phyloP scores from a whole-genome alignment of 768 basidiomycete species.

The Mycena polygramma region DNA sequence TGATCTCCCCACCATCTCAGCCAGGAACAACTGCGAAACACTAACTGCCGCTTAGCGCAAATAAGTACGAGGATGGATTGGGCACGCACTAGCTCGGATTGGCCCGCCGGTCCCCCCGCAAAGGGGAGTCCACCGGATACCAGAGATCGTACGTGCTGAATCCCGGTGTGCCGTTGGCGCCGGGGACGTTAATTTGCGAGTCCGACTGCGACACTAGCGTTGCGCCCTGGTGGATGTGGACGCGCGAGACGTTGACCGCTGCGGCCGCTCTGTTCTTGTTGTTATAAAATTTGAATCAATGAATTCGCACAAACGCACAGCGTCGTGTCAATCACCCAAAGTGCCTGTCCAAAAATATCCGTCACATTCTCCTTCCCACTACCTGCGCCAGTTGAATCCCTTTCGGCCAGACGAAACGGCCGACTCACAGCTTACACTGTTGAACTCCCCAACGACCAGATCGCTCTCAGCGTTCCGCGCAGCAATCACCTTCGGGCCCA shows the following conservation, averaged over 20 bases:
- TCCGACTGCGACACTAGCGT: conserved; percentile 49
- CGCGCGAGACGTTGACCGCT: conserved; percentile 46
- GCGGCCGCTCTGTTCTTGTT: not conserved
- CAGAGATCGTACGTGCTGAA: conserved; percentile 32
- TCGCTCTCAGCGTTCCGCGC: conserved; percentile 41
- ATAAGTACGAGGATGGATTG: not conserved
- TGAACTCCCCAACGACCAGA: conserved; percentile 44
- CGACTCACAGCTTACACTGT: conserved; percentile 11
- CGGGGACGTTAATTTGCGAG: conserved; percentile 44
- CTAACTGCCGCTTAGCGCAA: not conserved
- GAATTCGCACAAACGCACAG: not conserved
- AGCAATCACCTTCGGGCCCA: conserved; percentile 49
- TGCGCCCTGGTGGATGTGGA: conserved; percentile 49
- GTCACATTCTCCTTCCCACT: conserved; percentile 51
- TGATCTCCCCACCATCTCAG: conserved; percentile 47
- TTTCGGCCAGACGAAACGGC: not conserved
- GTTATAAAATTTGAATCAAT: too few relatives aligned
- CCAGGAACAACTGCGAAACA: conserved; percentile 49
- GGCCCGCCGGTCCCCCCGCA: conserved; percentile 19
- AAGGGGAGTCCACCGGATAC: conserved; percentile 29
- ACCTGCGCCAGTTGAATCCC: conserved; percentile 39
- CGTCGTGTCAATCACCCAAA: conserved; percentile 33
- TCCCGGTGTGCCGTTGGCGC: conserved; percentile 27
- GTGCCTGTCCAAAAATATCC: conserved; percentile 50
- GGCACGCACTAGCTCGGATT: conserved; percentile 29